Base-by-base conservation (phyloP, 306 rosid species). In the Myrica gale region DNA sequence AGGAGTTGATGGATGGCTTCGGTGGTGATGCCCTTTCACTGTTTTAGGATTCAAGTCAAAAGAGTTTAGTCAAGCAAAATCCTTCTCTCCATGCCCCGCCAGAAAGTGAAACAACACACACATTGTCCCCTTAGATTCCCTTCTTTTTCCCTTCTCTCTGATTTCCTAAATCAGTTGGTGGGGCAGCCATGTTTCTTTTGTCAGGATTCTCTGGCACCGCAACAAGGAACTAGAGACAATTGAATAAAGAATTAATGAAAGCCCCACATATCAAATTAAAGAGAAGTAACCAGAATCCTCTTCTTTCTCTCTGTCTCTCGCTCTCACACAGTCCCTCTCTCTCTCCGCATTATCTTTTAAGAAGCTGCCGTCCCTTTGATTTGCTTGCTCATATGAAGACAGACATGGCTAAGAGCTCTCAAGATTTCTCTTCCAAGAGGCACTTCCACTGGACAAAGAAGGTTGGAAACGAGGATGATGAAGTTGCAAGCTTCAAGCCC, bases 361-460 rank as follows among this genome's bases (percentile, higher is more conserved):
- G 70, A 77, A 56, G 62, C 80, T 61, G 42, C 61, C 1, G 15
- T 37, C 9, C 17, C 53, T 60, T 67, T 78, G 46, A 17, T 73
- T 74, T 68, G 69, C 66, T 71, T 60, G 76, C 86, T 69, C 82
- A 74, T 69, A 89, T 87, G 96, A 88, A 85, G 79, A 73, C 89
- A 66, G 80, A 39, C 71, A 92, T 88, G 90, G 90, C 89, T 73
- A 84, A 76, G 74, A 82, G 66, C 85, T 70, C 84, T 62, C 92
- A 87, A 73, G 91, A 90, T 75, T 86, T 82, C 71, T 88, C 96
- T 79, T 95, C 98, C 82, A 90, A 89, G 84, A 87, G 98, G 80
- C 99, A 96, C 90, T 92, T 92, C 88, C 96, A 89, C 87, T 90
- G 97, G 97, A 90, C 93, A 15, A 90, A 91, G 81, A 92, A 96